A percentile compares a stretch with the other conserved stretches of the same genome.
Evolutionary conservation across 164 flowering plant genomes (phyloP).

Genomic region (Chimonanthus salicifolius): DNA sequence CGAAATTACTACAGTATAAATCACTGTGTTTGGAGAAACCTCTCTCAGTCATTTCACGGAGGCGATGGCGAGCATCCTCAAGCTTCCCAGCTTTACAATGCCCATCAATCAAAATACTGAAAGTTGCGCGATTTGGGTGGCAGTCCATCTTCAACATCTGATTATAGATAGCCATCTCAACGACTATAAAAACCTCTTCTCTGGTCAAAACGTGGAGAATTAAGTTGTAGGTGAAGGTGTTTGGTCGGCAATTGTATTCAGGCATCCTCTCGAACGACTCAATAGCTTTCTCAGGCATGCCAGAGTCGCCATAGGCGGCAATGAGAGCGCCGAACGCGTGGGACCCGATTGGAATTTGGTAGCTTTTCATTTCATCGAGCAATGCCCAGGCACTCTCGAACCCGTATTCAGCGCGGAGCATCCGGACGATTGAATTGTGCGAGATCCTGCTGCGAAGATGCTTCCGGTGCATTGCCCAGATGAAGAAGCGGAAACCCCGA

Average conservation of each 20-base stretch:
- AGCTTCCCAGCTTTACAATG: constrained; percentile 47
- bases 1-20: constrained; percentile 47
- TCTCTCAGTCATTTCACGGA: constrained; percentile 60
- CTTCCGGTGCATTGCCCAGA: constrained; percentile 46
- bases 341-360: constrained; percentile 21
- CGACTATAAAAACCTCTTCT: constrained; percentile 32
- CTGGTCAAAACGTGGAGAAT: constrained; percentile 40
- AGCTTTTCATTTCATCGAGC: constrained; percentile 42
- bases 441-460: constrained; percentile 31
- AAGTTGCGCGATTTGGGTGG: constrained; percentile 44
- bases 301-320: constrained; percentile 33
- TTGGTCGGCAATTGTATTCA: constrained; percentile 52
- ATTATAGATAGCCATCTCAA: constrained; percentile 67
- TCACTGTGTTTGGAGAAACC: constrained; percentile 44
- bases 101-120: constrained; percentile 58
- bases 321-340: constrained; percentile 51
- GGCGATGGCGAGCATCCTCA: constrained; percentile 44
- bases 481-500: constrained; percentile 60
- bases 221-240: constrained; percentile 52
- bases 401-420: constrained; percentile 30
- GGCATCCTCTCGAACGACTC: constrained; percentile 61
- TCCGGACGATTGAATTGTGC: constrained; percentile 30
- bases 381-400: constrained; percentile 52
- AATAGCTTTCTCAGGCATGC: constrained; percentile 55
- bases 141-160: constrained; percentile 57